Percentiles rank a stretch among this genome's conserved stretches.
Conservation (phyloP, 345 rosid species). For the thale cress (Arabidopsis thaliana) region TAIR10.1 NC_003075.7:16650001-16650500, state of each 20-base stretch:
- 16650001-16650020: conserved; percentile 76
- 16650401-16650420: background rate
- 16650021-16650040: conserved; percentile 7
- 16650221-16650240: conserved; percentile 13
- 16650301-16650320: conserved; percentile 3
- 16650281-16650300: background rate
- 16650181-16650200: conserved; percentile 93
- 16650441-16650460: background rate
- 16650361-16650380: background rate
- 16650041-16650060: background rate
- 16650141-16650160: conserved; percentile 93
- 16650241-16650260: conserved; percentile 12
- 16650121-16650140: conserved; percentile 46
- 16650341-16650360: background rate
- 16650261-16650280: background rate
- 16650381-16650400: background rate
- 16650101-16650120: background rate
- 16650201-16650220: conserved; percentile 96
- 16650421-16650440: background rate
- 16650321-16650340: background rate
- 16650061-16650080: background rate
- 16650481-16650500: conserved; percentile 98
- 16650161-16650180: conserved; percentile 95
- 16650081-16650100: background rate
- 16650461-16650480: conserved; percentile 22